Base-by-base conservation (phyloP, 2,329 filamentous ascomycete genomes). In the Alternaria tenuissima region DNA sequence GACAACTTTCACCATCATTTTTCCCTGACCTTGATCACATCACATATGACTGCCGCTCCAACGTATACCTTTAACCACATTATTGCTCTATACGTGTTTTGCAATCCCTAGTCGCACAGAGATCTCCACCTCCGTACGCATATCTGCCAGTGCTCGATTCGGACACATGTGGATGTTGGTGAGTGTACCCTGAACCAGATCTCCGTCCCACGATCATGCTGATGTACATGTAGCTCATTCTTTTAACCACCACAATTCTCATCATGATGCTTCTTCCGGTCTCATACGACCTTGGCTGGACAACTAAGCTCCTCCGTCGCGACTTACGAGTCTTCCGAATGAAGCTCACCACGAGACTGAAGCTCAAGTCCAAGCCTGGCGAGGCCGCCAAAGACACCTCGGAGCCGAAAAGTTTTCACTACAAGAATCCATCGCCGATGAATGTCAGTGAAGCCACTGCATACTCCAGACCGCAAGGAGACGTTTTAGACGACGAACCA, bases 291-390 rank as follows among this genome's bases (percentile, higher is more conserved):
- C 7, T 61, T 24, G 51, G 38, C n/a, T 62, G 53, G 62, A 66
- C 62, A 9, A 42, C 36, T 30, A 62, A 59, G 46, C 65, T 71
- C 7, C 63, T 73, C 20, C 55, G 49, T 16, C 70, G 66, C 64
- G 69, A 73, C 42, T 8, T 70, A 47, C 67, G 59, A 51, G 20
- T 49, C 3, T 11, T 71, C 12, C 52, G 59, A 24, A 39, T 53
- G 20, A 57, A 57, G 26, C 53, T 5, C 42, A 57, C 47, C 9
- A 46, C 24, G 18, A 61, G 43, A 32, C 2, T 55, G 14, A 61
- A 64, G 43, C 18, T 46, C 5, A 63, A 58, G 39, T 41, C 44
- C 5, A 7, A 18, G 1, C 8, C 18, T 5, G n/a, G 22, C 1
- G 47, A 52, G 20, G 5, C 8, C 14, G 16, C 20, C 32, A 51